Evolutionary conservation across 1,139 yeast species (phyloP), one percentile per base, ranked within the genome.

Genomic region (Sugiyamaella japonica): DNA sequence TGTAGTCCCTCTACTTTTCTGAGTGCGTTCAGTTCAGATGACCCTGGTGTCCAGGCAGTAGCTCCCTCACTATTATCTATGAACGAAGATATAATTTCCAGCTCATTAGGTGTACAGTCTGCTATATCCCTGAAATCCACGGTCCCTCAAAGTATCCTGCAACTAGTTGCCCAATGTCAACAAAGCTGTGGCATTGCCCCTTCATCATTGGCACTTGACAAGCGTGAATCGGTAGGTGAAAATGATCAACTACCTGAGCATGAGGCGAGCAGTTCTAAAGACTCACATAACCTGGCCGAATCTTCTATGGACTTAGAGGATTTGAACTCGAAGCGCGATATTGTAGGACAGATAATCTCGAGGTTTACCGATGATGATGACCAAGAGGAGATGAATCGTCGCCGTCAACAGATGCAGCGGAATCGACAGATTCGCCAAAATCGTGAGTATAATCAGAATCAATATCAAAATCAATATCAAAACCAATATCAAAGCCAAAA

Each of bases 31-130:
- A 58, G 57, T 49, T 52, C 54, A 17, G 56, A 58, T 20, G 62
- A 60, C 43, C 62, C 63, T 5, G 63, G 63, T 9, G 56, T 56
- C 23, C 28, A 52, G 2, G 38, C 57, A n/a, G 56, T 57, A 6
- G 49, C 49, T 16, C 51, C 51, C 13, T 12, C 52, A 8, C 17
- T 48, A 32, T 28, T 38, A 13, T 45, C 50, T 12, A 38, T 51
- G 41, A 32, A 51, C 44, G 13, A 23, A 7, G 41, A 47, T 3
- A 16, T 43, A 12, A 20, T 42, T 31, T 16, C 41, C n/a, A 42
- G 36, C 10, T 32, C 53, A 10, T 38, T 43, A 10, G 48, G 48
- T n/a, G 9, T 16, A 10, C 43, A 31, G 17, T 37, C 48, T 31
- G 37, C 16, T 17, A 17, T 20, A 13, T 46, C 10, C 13, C 23